Base-by-base conservation (phyloP, 2,329 filamentous ascomycete genomes). In the Ilyonectria robusta region DNA sequence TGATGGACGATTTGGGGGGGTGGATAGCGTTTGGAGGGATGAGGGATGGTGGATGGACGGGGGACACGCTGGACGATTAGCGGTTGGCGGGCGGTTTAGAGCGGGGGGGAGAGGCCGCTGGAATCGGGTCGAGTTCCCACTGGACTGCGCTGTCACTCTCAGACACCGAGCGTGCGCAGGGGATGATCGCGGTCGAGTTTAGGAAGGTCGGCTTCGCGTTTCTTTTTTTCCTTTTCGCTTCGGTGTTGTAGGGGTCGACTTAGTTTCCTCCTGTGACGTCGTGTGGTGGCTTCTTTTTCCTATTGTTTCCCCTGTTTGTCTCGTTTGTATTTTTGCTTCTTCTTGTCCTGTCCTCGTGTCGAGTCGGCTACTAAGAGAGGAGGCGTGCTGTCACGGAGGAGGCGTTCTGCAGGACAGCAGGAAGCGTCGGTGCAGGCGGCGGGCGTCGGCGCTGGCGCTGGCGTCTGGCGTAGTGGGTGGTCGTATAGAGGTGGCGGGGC, bases 1-100 rank as follows among this genome's bases (percentile, higher is more conserved):
- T 53, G 19, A 53, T 53, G 37, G 62, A 50, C 62, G 62, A 51
- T 59, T 56, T 56, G 62, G 48, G 51, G 56, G 46, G 47, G 57
- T 60, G 62, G 62, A 60, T 60, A 60, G 59, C n/a, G 55, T 33
- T 48, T 31, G 42, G 37, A 62, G 53, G 53, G 47, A 53, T 19
- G 31, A 47, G 54, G 61, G 56, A 63, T 56, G 37, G 54, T 42
- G 44, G 62, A 50, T 55, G 48, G 48, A 26, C 35, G 50, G 29
- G 29, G 17, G 48, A 33, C 44, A 46, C 17, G 47, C 13, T 29
- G 48, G 48, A 23, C 48, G 48, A 53, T 53, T 53, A 59, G 46
- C 46, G 17, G 57, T 51, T 48, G 57, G n/a, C 31, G 31, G 31
- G 50, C n/a, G 50, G 21, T 53, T 23, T 47, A n/a, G 29, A 37